phyloP scores from a whole-genome alignment of 2,329 filamentous ascomycete species.

The Hypoxylon sp. region DNA sequence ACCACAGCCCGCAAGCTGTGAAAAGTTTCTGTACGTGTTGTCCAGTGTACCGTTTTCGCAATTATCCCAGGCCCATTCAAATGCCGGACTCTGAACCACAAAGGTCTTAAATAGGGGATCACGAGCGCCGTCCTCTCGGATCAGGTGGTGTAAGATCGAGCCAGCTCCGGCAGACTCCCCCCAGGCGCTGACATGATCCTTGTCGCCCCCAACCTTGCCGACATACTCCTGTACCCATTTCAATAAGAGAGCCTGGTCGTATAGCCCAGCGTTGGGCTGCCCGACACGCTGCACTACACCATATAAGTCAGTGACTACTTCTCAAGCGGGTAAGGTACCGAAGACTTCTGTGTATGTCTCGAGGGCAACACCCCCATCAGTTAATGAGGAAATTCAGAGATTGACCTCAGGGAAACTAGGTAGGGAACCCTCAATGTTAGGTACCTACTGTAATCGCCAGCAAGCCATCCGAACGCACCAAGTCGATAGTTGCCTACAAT shows the following conservation, averaged over 20 bases:
- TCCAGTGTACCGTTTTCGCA: conserved; percentile 41
- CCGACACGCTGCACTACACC: conserved; percentile 56
- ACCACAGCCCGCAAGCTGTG: conserved; percentile 4
- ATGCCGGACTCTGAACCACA: conserved; percentile 53
- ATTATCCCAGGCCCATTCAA: conserved; percentile 50
- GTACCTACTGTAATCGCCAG: conserved; percentile 56
- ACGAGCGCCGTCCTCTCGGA: conserved; percentile 59
- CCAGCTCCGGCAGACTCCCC: conserved; percentile 65
- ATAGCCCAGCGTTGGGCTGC: conserved; percentile 60
- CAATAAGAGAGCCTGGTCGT: conserved; percentile 58
- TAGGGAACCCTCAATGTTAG: too few relatives aligned
- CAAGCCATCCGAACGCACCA: conserved; percentile 65
- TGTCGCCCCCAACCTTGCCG: conserved; percentile 42
- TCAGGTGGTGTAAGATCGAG: conserved; percentile 65
- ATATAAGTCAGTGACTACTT: too few relatives aligned
- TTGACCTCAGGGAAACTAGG: too few relatives aligned
- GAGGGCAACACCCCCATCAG: too few relatives aligned
- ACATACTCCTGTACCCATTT: conserved; percentile 62
- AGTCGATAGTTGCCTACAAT: conserved; percentile 65
- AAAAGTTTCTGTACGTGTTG: conserved; percentile 48
- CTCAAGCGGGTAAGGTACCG: too few relatives aligned
- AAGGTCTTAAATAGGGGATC: conserved; percentile 59
- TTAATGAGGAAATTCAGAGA: too few relatives aligned
- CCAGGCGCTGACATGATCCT: conserved; percentile 59
- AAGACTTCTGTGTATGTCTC: too few relatives aligned